These are phyloP conservation scores for Salix suchowensis DNA, from an alignment of 345 rosid genomes.

Conservation along the genomic window DNA sequence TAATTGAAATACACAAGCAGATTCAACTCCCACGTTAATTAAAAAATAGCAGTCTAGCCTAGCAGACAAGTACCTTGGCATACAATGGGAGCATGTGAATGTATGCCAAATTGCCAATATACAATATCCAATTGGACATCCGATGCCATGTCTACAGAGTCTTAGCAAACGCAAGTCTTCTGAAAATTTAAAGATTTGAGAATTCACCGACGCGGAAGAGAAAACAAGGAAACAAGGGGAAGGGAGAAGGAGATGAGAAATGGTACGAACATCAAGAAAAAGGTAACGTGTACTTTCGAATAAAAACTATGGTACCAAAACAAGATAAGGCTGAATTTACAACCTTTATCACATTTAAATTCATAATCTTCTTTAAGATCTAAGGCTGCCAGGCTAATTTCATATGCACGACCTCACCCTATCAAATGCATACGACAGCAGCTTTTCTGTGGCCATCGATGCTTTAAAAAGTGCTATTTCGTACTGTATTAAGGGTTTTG, in stretches of 20 bases:
- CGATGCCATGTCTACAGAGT: constrained; percentile 16
- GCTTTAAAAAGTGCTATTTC: neutral
- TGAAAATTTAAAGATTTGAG: constrained; percentile 9
- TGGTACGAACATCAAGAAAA: constrained; percentile 20
- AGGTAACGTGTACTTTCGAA: constrained; percentile 37
- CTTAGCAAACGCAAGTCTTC: constrained; percentile 10
- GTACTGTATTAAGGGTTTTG: neutral
- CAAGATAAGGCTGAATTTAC: constrained; percentile 5
- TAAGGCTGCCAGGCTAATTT: constrained; percentile 35
- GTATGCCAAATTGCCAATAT: constrained; percentile 1
- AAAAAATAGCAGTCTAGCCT: neutral
- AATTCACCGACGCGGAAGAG: constrained; percentile 4
- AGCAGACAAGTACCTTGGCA: constrained; percentile 11
- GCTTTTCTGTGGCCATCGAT: constrained; percentile 17
- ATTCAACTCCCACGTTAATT: too few species aligned
- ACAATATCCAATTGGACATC: constrained; percentile 10
- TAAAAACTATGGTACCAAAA: constrained; percentile 27
- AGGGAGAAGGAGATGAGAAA: constrained; percentile 7
- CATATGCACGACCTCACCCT: constrained; percentile 19
- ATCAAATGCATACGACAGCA: constrained; percentile 26
- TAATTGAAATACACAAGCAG: too few species aligned
- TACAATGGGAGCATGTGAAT: constrained; percentile 20
- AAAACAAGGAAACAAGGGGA: constrained; percentile 9
- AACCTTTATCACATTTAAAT: constrained; percentile 2
- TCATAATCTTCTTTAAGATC: neutral